Evolutionary conservation across 2,329 filamentous ascomycete genomes (phyloP).

Genomic region (Apiospora kogelbergensis): DNA sequence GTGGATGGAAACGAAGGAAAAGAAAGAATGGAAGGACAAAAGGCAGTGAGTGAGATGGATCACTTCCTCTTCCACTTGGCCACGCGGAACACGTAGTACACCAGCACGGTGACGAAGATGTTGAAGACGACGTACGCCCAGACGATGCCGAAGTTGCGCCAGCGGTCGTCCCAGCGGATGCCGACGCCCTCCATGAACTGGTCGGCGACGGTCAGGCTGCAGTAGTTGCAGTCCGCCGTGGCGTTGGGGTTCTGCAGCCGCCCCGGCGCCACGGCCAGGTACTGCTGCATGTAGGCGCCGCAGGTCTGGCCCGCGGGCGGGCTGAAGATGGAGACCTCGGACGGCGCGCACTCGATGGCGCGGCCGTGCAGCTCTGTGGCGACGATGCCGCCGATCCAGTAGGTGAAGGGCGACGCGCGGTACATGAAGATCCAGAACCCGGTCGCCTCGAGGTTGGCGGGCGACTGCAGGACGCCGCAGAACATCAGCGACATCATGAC

Average conservation of each 20-base stretch:
- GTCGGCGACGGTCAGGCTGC: conserved; percentile 52
- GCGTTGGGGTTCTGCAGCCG: conserved; percentile 50
- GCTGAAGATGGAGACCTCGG: conserved; percentile 69
- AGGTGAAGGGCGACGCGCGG: conserved; percentile 78
- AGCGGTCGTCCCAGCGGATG: conserved; percentile 57
- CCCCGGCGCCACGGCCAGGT: conserved; percentile 50
- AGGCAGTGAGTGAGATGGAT: too few species aligned
- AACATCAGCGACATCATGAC: conserved; percentile 63
- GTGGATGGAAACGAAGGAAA: too few species aligned
- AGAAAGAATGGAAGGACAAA: not conserved
- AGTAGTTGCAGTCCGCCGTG: conserved; percentile 55
- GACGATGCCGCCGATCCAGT: conserved; percentile 73
- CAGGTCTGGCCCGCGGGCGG: conserved; percentile 62
- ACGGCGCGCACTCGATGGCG: conserved; percentile 62
- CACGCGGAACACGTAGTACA: conserved; percentile 57
- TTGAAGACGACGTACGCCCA: conserved; percentile 62
- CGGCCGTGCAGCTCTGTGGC: conserved; percentile 69
- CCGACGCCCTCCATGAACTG: conserved; percentile 47
- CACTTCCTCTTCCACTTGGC: conserved; percentile 33
- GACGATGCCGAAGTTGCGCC: conserved; percentile 68
- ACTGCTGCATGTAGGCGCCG: conserved; percentile 53
- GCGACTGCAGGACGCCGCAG: conserved; percentile 41
- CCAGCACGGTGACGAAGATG: conserved; percentile 49
- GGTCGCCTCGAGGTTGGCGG: conserved; percentile 54
- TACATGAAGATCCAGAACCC: conserved; percentile 87